These are phyloP conservation scores for Gomphus bonarii DNA, from an alignment of 1,284 basidiomycete genomes.

Conservation along the genomic window DNA sequence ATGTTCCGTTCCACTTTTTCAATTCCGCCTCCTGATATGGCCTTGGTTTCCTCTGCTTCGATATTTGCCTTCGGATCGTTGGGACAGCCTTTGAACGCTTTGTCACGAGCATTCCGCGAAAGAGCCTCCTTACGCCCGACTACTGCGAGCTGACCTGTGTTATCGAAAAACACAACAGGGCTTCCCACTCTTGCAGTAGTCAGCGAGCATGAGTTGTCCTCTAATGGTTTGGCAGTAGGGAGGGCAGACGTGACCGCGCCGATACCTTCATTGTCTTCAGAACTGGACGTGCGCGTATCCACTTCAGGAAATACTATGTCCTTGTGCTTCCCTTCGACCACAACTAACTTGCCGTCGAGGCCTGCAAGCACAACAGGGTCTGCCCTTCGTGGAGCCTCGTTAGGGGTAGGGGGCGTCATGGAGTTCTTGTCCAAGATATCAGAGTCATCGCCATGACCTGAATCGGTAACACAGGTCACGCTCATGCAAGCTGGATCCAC, in stretches of 20 bases:
- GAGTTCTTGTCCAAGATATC: neutral
- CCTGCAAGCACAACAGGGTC: neutral
- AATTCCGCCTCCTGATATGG: neutral
- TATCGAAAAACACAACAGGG: neutral
- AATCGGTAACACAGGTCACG: neutral
- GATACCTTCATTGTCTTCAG: neutral
- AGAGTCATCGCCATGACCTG: neutral
- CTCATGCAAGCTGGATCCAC: conserved; percentile 31
- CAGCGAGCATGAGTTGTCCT: neutral
- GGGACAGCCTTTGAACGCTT: neutral
- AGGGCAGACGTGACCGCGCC: neutral
- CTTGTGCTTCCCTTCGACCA: neutral
- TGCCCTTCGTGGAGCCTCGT: neutral
- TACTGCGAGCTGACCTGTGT: neutral
- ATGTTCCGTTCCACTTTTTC: neutral
- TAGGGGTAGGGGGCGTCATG: neutral
- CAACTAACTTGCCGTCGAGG: neutral
- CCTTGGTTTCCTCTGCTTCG: neutral
- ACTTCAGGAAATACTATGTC: neutral
- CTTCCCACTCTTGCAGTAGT: neutral
- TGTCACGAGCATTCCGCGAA: conserved; percentile 14
- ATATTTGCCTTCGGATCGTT: neutral
- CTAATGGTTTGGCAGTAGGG: neutral
- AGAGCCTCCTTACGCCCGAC: neutral
- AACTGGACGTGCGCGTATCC: neutral